Conservation (phyloP, 208 protist species). For the Crithidia sp. region DNA sequence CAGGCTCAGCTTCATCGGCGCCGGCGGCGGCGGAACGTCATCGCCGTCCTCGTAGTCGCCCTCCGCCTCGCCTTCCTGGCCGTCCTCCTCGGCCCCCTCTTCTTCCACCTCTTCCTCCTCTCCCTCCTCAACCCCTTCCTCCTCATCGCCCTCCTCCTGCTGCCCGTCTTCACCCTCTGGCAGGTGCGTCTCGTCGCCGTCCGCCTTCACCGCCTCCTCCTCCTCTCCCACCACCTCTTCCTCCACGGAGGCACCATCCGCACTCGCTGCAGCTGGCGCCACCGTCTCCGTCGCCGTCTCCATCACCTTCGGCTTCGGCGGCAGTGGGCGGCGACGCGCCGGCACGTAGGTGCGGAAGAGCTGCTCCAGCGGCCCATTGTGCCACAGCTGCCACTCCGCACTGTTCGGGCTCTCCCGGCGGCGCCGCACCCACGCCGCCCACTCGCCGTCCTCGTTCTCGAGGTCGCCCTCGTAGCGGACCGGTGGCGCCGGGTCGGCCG, state of each 20-base stretch:
- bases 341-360: constrained; percentile 66
- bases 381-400: constrained; percentile 86
- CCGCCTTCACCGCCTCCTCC: not conserved
- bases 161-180: not conserved
- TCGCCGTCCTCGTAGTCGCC: constrained; percentile 6
- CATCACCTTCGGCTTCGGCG: constrained; percentile 16
- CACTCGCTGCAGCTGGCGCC: no score
- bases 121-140: constrained; percentile 8
- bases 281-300: not conserved
- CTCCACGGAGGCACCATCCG: not conserved
- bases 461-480: constrained; percentile 50
- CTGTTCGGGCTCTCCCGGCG: constrained; percentile 73
- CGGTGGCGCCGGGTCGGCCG: constrained; percentile 35
- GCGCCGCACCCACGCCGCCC: constrained; percentile 64
- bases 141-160: not conserved
- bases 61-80: not conserved
- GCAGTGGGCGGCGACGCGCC: constrained; percentile 26
- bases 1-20: constrained; percentile 50
- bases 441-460: constrained; percentile 44
- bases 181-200: constrained; percentile 11
- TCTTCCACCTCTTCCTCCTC: constrained; percentile 5
- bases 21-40: constrained; percentile 7
- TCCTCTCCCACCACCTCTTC: not conserved
- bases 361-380: constrained; percentile 68
- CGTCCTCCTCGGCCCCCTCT: constrained; percentile 1